phyloP scores from a whole-genome alignment of 139 green algal species.

The Ettlia oleoabundans region DNA sequence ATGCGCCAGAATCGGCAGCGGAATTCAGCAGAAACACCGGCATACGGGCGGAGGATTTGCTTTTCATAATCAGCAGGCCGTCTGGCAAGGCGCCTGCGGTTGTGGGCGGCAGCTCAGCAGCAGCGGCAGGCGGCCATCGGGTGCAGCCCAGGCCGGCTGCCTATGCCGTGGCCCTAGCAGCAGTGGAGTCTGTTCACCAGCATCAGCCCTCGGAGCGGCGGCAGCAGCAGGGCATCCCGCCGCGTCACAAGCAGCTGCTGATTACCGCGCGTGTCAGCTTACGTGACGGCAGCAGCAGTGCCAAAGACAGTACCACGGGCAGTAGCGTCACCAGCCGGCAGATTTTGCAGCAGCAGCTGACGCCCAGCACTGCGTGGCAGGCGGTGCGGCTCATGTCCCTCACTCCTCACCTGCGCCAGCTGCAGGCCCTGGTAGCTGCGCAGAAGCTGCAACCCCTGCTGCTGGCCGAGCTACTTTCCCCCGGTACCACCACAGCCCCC shows the following conservation, averaged over 20 bases:
- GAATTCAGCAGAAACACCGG: constrained; percentile 11
- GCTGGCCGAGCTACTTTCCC: constrained; percentile 30
- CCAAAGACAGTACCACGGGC: no score
- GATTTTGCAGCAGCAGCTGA: constrained; percentile 12
- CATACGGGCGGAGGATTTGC: constrained; percentile 19
- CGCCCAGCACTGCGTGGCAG: constrained; percentile 37
- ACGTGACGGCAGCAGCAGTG: neutral
- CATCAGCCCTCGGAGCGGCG: neutral
- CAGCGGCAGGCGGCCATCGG: neutral
- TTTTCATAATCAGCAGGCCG: constrained; percentile 13
- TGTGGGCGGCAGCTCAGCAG: neutral
- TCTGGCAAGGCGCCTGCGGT: no score
- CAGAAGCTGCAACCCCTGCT: constrained; percentile 26
- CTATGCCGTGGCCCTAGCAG: constrained; percentile 5
- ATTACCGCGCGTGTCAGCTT: constrained; percentile 1
- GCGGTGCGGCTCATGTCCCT: constrained; percentile 55
- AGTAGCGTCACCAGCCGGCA: no score
- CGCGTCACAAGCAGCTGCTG: constrained; percentile 6
- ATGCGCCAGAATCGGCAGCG: neutral
- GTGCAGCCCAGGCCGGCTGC: no score
- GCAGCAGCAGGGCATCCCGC: constrained; percentile 9
- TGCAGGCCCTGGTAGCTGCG: constrained; percentile 44
- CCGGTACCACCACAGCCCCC: neutral
- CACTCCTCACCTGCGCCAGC: constrained; percentile 71
- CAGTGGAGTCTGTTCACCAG: constrained; percentile 14